phyloP scores from a whole-genome alignment of 305 asterid genomes.

The Fraxinus paxiana region DNA sequence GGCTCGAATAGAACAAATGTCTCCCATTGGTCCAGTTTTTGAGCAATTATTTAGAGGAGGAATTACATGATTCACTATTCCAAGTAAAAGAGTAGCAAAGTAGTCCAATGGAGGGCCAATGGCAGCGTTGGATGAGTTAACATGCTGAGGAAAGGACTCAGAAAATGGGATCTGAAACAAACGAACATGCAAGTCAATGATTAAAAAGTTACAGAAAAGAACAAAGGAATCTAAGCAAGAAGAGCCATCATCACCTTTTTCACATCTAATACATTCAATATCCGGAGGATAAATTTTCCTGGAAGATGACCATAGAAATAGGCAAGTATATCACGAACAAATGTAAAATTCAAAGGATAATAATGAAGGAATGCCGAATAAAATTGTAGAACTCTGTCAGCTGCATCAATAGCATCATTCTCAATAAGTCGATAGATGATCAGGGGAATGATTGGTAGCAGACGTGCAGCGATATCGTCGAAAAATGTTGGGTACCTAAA shows the following conservation, averaged over 20 bases:
- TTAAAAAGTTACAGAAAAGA: constrained; percentile 7
- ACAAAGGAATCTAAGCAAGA: constrained; percentile 11
- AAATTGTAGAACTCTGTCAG: constrained; percentile 81
- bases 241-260: constrained; percentile 56
- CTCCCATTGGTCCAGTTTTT: constrained; percentile 59
- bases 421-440: constrained; percentile 82
- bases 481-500: constrained; percentile 90
- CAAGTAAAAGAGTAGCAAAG: constrained; percentile 78
- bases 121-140: constrained; percentile 70
- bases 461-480: constrained; percentile 91
- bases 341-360: constrained; percentile 85
- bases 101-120: constrained; percentile 85
- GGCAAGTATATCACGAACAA: constrained; percentile 96
- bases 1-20: constrained; percentile 42
- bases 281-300: constrained; percentile 75
- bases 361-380: constrained; percentile 78
- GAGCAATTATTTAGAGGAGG: constrained; percentile 71
- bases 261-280: constrained; percentile 69
- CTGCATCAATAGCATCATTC: constrained; percentile 87
- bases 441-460: constrained; percentile 89
- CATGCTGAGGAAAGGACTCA: constrained; percentile 87
- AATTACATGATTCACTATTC: constrained; percentile 82
- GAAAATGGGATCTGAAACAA: constrained; percentile 81
- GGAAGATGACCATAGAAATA: constrained; percentile 97
- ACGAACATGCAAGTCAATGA: constrained; percentile 17